phyloP scores from a whole-genome alignment of 805 yeast species.

The Monosporozyma yasuniensis region DNA sequence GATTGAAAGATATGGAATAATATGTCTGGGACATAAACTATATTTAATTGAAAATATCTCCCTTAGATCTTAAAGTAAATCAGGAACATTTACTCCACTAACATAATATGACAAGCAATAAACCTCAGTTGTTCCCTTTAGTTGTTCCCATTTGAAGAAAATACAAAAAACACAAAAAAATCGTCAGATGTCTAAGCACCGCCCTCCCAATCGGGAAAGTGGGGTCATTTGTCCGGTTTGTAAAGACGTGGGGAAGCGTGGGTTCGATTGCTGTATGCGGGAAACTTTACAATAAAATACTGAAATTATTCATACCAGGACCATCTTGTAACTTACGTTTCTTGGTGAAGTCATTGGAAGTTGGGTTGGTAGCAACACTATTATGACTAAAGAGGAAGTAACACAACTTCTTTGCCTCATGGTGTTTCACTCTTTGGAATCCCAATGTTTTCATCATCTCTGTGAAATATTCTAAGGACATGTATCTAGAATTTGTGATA shows the following conservation, averaged over 20 bases:
- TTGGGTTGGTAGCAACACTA: neutral
- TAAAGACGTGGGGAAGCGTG: too few relatives aligned
- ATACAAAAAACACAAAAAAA: neutral
- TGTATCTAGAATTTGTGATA: slow-evolving; percentile 71
- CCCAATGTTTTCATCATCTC: slow-evolving; percentile 55
- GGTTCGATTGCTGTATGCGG: neutral
- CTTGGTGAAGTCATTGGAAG: slow-evolving; percentile 2
- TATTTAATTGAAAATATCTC: too few relatives aligned
- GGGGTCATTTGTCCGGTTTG: neutral
- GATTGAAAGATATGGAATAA: too few relatives aligned
- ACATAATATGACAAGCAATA: too few relatives aligned
- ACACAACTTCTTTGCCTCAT: slow-evolving; percentile 61
- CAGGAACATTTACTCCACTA: too few relatives aligned
- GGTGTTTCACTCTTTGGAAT: slow-evolving; percentile 36
- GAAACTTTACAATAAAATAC: slow-evolving; percentile 28
- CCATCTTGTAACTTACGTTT: slow-evolving; percentile 53
- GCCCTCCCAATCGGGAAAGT: neutral
- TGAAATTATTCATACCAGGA: slow-evolving; percentile 58
- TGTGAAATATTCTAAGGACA: slow-evolving; percentile 36
- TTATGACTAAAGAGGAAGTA: slow-evolving; percentile 50
- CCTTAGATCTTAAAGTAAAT: too few relatives aligned
- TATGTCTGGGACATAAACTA: too few relatives aligned
- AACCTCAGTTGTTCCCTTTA: too few relatives aligned
- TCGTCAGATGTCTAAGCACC: neutral
- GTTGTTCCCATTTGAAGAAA: too few relatives aligned